These are phyloP conservation scores for Glomus cerebriforme DNA, from an alignment of 192 early-diverging fungal genomes.

Conservation along the genomic window DNA sequence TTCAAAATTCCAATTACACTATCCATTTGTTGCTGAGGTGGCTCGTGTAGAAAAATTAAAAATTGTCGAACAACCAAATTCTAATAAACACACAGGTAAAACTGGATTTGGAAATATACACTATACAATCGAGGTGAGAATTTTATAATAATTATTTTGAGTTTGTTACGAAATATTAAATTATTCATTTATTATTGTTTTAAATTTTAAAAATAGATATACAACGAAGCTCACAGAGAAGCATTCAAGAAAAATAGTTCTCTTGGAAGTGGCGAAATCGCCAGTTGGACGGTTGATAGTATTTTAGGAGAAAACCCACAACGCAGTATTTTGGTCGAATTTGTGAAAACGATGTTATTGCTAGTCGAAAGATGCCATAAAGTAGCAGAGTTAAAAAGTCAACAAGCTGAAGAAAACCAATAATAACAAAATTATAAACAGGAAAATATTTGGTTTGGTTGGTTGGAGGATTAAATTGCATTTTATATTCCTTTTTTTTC, in stretches of 20 bases:
- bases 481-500: too few relatives aligned
- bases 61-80: slow-evolving; percentile 28
- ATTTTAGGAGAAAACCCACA: slow-evolving; percentile 35
- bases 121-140: slow-evolving; percentile 44
- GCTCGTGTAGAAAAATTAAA: slow-evolving; percentile 39
- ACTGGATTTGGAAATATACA: slow-evolving; percentile 37
- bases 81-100: slow-evolving; percentile 33
- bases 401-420: too few relatives aligned
- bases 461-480: too few relatives aligned
- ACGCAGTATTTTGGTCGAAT: slow-evolving; percentile 31
- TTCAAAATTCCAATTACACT: slow-evolving; percentile 39
- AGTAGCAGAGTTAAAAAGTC: too few relatives aligned
- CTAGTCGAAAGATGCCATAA: slow-evolving; percentile 39
- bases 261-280: slow-evolving; percentile 36
- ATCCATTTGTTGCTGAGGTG: slow-evolving; percentile 46
- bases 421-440: too few relatives aligned
- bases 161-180: too few relatives aligned
- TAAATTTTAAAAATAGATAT: slow-evolving; percentile 26
- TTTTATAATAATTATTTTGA: background rate
- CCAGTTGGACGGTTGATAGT: slow-evolving; percentile 42
- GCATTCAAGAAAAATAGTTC: slow-evolving; percentile 35
- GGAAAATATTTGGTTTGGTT: too few relatives aligned
- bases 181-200: background rate
- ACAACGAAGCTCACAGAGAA: slow-evolving; percentile 25
- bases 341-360: slow-evolving; percentile 38